Base-by-base conservation (phyloP, 257 asterid species). In the Pogostemon cablin region DNA sequence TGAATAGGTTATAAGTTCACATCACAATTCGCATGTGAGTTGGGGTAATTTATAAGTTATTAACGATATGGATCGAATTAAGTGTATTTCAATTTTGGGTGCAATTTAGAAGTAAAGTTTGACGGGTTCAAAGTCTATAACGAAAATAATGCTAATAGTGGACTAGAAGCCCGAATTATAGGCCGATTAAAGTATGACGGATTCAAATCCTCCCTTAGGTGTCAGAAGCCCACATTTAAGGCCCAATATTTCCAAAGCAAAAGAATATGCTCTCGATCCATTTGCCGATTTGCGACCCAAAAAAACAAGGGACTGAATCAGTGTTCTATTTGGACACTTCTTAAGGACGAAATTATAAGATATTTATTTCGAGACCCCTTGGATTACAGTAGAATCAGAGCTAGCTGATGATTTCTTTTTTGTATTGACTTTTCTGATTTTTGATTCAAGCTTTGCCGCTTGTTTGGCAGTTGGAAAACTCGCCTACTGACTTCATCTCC, bases 401-500 rank as follows among this genome's bases (percentile, higher is more conserved):
- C 4, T 56, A 35, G 64, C 62, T 64, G 17, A 52, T 67, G 62
- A 25, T 47, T 37, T 4, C 17, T 62, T 34, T 8, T n/a, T 2
- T 2, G 7, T 72, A 6, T 71, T 20, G 32, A 47, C 41, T 43
- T 48, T 25, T 3, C 15, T 3, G 7, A 34, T 46, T 38, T 69
- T 49, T 54, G 62, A 7, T 57, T 48, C 62, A 41, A 65, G 8
- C 32, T 25, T 68, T 4, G 50, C 4, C 20, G 58, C 62, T 61
- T 40, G 62, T 17, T 41, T 53, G 58, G 46, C 17, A 53, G 9
- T 53, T 17, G 3, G 62, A 71, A 56, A 62, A 50, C 8, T 53
- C 67, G 63, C 54, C 44, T 57, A 25, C 75, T 32, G 61, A 54
- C 34, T 44, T 68, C 68, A 74, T 54, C 56, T 64, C 54, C 62